Base-by-base conservation (phyloP, 2,329 filamentous ascomycete genomes). In the Aspergillus pseudoviridinutans region DNA sequence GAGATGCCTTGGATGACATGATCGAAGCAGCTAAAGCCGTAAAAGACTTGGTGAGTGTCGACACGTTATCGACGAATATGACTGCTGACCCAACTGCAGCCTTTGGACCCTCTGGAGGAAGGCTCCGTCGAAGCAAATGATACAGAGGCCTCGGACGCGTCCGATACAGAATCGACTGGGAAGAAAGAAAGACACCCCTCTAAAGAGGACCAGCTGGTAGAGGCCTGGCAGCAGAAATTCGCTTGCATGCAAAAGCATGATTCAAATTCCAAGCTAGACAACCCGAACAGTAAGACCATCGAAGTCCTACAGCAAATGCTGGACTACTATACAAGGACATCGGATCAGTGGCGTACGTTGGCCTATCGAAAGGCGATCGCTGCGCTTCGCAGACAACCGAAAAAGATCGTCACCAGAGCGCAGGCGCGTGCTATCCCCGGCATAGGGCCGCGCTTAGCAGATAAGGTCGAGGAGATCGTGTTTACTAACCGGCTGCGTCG, bases 391-490 rank as follows among this genome's bases (percentile, higher is more conserved):
- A 86, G 84, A 50, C 88, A 92, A 60, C 69, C 77, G 0, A 68
- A 67, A 22, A 87, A 85, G 68, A 83, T 97, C 58, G 78, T 74
- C 3, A 92, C 88, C 0, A 86, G 83, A 57, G 81, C 86, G 51
- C 82, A 95, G 71, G 93, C 92, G 0, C 76, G 82, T 10, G 72
- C 75, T 1, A 79, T 97, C 1, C 85, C 86, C 0, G 83, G 81
- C 57, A 86, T 97, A 38, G 92, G 92, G 7, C 66, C 79, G 10
- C 83, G 90, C 1, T 77, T 97, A 1, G 92, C 92, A 0, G 79
- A 83, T 27, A 96, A 96, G 72, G 94, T 97, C 61, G 90, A 94
- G 66, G 93, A 97, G 69, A 96, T 97, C 47, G 90, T 86, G 2
- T 80, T 81, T 42, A 96, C 91, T 0, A 83, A 91, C 66, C 80